Base-by-base conservation (phyloP, 2,329 filamentous ascomycete species). In the Hypoxylon rubiginosum region DNA sequence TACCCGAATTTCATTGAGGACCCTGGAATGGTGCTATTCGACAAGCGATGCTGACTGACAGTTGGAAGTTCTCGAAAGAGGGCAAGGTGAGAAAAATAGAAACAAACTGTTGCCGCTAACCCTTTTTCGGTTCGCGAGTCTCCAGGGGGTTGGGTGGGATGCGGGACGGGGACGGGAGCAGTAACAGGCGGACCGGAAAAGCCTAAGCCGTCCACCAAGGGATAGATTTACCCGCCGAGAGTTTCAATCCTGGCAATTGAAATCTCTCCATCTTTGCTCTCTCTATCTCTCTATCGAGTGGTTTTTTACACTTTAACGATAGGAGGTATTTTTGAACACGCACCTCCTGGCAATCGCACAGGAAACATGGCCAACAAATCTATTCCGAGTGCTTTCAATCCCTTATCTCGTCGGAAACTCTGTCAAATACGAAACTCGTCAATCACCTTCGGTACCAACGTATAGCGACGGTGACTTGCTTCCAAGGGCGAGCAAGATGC, bases 11-110 rank as follows among this genome's bases (percentile, higher is more conserved):
- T 52, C 46, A 26, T 57, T 46, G 36, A 51, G 51, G 54, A 24
- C 21, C 21, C 41, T 36, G 39, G 28, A 57, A 52, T 45, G 26
- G 30, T 36, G 55, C 48, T 21, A 65, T 59, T 65, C 45, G 24
- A 28, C 4, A 24, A 45, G 7, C 49, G 58, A 28, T 62, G 30
- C 58, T 67, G 53, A 41, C 28, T 24, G 21, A 24, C 21, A 24
- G 21, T 4, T 24, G 41, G 57, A 62, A 58, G 65, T 56, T 56
- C 55, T 67, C 48, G 36, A 48, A 54, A n/a, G 34, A 34, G 17
- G 9, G n/a, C 51, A 61, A 68, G 61, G 65, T 62, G 19, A 6
- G 19, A 55, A 65, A 67, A 65, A 67, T 65, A 65, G 62, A 55
- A 66, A 62, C 57, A 50, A 19, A 28, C 19, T 45, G 28, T 15